These are phyloP conservation scores for Arachnopeziza araneosa DNA, from an alignment of 2,329 filamentous ascomycete genomes.

Conservation along the genomic window DNA sequence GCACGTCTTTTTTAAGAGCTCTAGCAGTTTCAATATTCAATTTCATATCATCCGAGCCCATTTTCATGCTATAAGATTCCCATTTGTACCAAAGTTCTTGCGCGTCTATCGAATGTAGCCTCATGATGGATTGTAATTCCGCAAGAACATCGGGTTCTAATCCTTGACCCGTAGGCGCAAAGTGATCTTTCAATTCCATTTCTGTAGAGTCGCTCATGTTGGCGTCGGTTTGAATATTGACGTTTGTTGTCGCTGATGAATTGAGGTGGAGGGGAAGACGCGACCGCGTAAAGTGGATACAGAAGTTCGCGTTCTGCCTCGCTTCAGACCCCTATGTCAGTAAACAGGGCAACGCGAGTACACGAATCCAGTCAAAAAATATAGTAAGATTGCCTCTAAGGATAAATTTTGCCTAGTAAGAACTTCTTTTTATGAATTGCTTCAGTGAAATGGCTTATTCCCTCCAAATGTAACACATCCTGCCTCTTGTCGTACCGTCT, in stretches of 20 bases:
- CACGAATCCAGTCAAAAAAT: background rate
- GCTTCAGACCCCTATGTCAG: background rate
- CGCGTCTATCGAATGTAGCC: slow-evolving; percentile 70
- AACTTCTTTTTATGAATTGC: too few relatives aligned
- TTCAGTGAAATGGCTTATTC: too few relatives aligned
- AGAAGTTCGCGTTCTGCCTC: background rate
- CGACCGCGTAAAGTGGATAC: background rate
- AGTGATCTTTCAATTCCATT: slow-evolving; percentile 18
- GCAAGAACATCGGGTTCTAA: slow-evolving; percentile 72
- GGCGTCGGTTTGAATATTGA: background rate
- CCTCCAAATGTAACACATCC: too few relatives aligned
- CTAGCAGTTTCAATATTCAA: slow-evolving; percentile 66
- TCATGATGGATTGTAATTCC: slow-evolving; percentile 81
- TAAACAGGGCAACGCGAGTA: background rate
- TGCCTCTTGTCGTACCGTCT: too few relatives aligned
- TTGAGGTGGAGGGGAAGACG: background rate
- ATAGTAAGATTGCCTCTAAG: too few relatives aligned
- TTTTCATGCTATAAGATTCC: slow-evolving; percentile 96
- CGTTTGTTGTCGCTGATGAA: background rate
- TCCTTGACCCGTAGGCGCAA: slow-evolving; percentile 16
- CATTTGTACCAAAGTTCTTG: slow-evolving; percentile 97
- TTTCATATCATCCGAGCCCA: slow-evolving; percentile 74
- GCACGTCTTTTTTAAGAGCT: slow-evolving; percentile 79
- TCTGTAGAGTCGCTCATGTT: slow-evolving; percentile 1
- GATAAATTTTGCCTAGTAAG: too few relatives aligned